Percentiles rank a stretch among this genome's conserved stretches.
phyloP scores from a whole-genome alignment of 331 rosid genomes.

The Stylosanthes scabra region DNA sequence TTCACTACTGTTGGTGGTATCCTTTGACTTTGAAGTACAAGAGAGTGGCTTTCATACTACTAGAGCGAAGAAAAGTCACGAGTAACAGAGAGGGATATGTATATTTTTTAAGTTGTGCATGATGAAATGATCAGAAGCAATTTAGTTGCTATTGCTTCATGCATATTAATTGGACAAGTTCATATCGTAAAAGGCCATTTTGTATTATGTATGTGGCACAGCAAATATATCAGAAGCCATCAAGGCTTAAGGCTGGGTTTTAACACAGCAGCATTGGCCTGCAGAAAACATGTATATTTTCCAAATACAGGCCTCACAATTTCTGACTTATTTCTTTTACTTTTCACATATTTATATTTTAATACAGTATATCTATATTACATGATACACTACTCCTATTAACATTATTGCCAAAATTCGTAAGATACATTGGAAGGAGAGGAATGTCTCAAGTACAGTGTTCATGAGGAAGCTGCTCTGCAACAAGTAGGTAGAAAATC shows the following conservation, averaged over 20 bases:
- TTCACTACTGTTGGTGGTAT: too few relatives aligned
- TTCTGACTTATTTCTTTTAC: neutral
- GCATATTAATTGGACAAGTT: too few relatives aligned
- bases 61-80: too few relatives aligned
- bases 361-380: neutral
- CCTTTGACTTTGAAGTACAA: too few relatives aligned
- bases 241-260: neutral
- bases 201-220: too few relatives aligned
- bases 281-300: neutral
- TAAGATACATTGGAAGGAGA: constrained; percentile 17
- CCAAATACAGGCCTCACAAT: neutral
- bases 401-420: neutral
- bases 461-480: constrained; percentile 42
- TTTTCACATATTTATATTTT: neutral
- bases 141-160: too few relatives aligned
- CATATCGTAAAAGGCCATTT: neutral
- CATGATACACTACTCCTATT: neutral
- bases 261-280: neutral
- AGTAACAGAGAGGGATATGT: too few relatives aligned
- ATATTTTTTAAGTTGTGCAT: too few relatives aligned
- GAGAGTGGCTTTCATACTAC: too few relatives aligned
- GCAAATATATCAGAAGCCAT: neutral
- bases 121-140: too few relatives aligned
- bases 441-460: neutral
- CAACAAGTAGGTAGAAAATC: constrained; percentile 46